Percentiles rank a stretch among this genome's conserved stretches.
phyloP scores from a whole-genome alignment of 768 basidiomycete species.

The Lenzites betulinus region DNA sequence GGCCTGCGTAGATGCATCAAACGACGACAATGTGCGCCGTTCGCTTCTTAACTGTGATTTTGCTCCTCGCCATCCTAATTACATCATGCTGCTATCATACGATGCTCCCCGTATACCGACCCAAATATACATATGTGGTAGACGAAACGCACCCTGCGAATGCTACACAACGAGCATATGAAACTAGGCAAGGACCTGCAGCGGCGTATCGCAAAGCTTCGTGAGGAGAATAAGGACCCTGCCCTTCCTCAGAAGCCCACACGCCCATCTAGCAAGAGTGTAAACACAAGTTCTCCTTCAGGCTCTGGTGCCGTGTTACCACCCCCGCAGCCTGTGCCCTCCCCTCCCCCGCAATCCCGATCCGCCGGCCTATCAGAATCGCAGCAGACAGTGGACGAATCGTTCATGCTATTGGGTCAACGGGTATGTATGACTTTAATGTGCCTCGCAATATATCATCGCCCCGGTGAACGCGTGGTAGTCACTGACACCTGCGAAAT shows the following conservation, averaged over 20 bases:
- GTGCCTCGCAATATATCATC: neutral
- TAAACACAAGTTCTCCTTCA: conserved; percentile 13
- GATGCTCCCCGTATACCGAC: neutral
- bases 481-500: too few relatives aligned
- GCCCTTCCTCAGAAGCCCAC: conserved; percentile 62
- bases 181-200: conserved; percentile 74
- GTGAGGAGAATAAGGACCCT: conserved; percentile 78
- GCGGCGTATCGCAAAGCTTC: conserved; percentile 68
- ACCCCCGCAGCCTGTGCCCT: conserved; percentile 34
- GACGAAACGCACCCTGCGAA: conserved; percentile 77
- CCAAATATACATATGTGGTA: conserved; percentile 30
- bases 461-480: too few relatives aligned
- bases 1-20: conserved; percentile 71
- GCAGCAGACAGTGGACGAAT: conserved; percentile 74
- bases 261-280: conserved; percentile 27
- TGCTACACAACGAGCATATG: conserved; percentile 73
- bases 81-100: neutral
- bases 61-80: conserved; percentile 4
- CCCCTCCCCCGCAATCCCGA: conserved; percentile 46
- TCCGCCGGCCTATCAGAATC: conserved; percentile 53
- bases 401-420: conserved; percentile 86
- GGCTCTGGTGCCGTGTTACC: conserved; percentile 20
- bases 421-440: conserved; percentile 38
- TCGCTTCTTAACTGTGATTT: neutral
- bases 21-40: conserved; percentile 65